Conservation (phyloP, 805 yeast species). For the Saccharomyces jurei region DNA sequence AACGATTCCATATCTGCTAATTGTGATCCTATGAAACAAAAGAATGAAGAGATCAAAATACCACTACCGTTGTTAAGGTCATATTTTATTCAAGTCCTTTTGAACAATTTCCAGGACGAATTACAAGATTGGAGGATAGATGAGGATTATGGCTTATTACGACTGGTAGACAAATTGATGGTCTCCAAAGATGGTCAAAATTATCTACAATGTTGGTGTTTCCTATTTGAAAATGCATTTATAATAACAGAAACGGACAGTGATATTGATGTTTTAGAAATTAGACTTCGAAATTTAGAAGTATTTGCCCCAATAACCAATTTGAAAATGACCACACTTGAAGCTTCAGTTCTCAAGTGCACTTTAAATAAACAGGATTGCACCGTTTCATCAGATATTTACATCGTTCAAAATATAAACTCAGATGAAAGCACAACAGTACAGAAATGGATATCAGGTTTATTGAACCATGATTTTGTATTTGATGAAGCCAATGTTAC, state of each 20-base stretch:
- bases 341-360: conserved; percentile 20
- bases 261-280: conserved; percentile 3
- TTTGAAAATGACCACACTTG: conserved; percentile 15
- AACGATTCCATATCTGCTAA: conserved; percentile 2
- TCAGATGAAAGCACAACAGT: conserved; percentile 25
- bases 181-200: conserved; percentile 24
- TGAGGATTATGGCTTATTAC: conserved; percentile 28
- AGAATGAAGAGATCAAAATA: not conserved
- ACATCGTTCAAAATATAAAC: conserved; percentile 21
- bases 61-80: conserved; percentile 21
- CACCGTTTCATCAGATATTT: not conserved
- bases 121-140: conserved; percentile 26
- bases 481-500: conserved; percentile 28
- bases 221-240: conserved; percentile 27
- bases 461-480: conserved; percentile 28
- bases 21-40: not conserved
- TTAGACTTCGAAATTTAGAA: conserved; percentile 9
- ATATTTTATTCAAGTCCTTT: conserved; percentile 17
- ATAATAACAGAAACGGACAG: conserved; percentile 11
- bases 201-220: conserved; percentile 27
- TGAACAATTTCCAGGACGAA: conserved; percentile 11
- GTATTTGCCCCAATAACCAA: conserved; percentile 9
- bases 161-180: conserved; percentile 31
- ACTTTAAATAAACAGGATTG: conserved; percentile 1
- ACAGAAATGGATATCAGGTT: conserved; percentile 37